A percentile compares a stretch with the other conserved stretches of the same genome.
Evolutionary conservation across 192 early-diverging fungal genomes (phyloP).

Genomic region (Umbelopsis sp.): DNA sequence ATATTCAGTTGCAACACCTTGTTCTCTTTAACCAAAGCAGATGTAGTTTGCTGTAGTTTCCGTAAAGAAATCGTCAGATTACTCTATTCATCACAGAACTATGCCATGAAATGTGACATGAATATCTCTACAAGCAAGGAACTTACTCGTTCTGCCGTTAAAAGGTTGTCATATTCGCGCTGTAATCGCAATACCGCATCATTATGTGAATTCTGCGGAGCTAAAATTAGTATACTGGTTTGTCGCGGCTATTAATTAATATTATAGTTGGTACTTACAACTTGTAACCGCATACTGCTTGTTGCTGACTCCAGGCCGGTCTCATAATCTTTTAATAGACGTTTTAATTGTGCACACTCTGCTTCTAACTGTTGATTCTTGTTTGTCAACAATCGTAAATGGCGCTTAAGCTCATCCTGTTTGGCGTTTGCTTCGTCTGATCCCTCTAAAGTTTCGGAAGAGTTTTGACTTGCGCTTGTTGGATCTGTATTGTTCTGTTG

Average conservation of each 20-base stretch:
- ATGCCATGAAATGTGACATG: background rate
- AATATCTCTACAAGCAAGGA: no score
- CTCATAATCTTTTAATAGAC: background rate
- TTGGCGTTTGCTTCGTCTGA: background rate
- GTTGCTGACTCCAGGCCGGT: constrained; percentile 6
- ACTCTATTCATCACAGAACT: no score
- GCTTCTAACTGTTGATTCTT: constrained; percentile 6
- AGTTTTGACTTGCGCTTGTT: background rate
- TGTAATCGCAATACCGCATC: constrained; percentile 10
- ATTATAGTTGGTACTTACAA: background rate
- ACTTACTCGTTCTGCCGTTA: background rate
- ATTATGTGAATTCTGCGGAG: background rate
- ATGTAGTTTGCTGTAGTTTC: background rate
- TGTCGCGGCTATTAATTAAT: background rate
- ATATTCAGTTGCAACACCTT: constrained; percentile 6
- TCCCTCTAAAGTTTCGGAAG: background rate
- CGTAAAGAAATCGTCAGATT: background rate
- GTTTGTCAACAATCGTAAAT: background rate
- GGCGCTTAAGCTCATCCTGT: background rate
- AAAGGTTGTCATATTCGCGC: background rate
- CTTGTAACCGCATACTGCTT: constrained; percentile 10
- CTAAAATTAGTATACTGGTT: background rate
- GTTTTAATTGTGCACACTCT: constrained; percentile 9
- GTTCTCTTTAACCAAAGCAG: background rate
- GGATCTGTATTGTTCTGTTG: background rate